Percentiles rank a stretch among this genome's conserved stretches.
Evolutionary conservation across 441 rosid genomes (phyloP).

Genomic region (Jatropha podagrica): DNA sequence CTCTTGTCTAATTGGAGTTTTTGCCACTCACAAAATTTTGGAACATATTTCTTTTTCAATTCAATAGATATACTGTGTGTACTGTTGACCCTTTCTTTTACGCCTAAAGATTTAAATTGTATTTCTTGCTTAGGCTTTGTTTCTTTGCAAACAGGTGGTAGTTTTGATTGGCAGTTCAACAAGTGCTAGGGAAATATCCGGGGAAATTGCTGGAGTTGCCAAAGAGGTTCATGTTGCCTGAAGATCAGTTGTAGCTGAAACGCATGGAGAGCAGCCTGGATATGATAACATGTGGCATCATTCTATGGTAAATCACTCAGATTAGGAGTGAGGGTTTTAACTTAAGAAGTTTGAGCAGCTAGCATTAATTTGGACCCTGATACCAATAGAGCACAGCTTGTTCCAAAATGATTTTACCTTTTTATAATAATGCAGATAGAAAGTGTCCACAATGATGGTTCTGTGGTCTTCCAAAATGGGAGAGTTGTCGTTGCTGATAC

Average conservation of each 20-base stretch:
- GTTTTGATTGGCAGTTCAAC: slow-evolving; percentile 68
- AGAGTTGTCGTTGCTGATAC: slow-evolving; percentile 47
- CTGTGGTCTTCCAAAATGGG: slow-evolving; percentile 55
- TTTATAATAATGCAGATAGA: slow-evolving; percentile 51
- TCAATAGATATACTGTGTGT: neutral
- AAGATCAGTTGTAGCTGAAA: slow-evolving; percentile 51
- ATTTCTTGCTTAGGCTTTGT: neutral
- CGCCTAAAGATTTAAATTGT: neutral
- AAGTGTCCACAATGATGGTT: slow-evolving; percentile 47
- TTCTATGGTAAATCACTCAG: slow-evolving; percentile 60
- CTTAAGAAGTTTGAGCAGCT: neutral
- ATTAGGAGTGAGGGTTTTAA: slow-evolving; percentile 7
- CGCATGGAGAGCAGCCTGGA: slow-evolving; percentile 43
- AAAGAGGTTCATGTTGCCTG: slow-evolving; percentile 78
- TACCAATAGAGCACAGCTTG: slow-evolving; percentile 9
- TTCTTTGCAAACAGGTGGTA: slow-evolving; percentile 44
- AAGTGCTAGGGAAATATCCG: slow-evolving; percentile 69
- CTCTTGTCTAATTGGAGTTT: neutral
- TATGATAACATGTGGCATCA: slow-evolving; percentile 63
- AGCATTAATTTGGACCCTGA: neutral
- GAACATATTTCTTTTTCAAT: neutral
- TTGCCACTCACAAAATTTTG: neutral
- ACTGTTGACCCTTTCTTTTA: neutral
- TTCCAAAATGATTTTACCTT: slow-evolving; percentile 15
- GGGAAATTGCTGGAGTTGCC: slow-evolving; percentile 64